These are phyloP conservation scores for Trifolium dubium DNA, from an alignment of 306 rosid species.

Conservation along the genomic window DNA sequence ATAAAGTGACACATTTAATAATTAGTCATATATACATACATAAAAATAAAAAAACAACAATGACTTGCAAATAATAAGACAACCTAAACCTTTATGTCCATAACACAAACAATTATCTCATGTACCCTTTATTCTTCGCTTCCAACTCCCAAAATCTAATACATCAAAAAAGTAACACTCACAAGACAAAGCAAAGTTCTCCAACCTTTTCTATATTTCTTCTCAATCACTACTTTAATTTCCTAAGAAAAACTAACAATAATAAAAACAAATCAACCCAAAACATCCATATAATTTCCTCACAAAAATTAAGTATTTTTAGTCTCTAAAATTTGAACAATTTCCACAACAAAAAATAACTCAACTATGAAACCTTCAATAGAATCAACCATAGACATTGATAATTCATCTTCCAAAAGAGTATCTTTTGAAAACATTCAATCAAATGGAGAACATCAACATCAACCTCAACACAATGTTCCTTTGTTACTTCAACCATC, in stretches of 20 bases:
- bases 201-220: constrained; percentile 16
- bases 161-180: constrained; percentile 41
- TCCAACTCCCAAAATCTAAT: constrained; percentile 23
- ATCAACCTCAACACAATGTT: constrained; percentile 11
- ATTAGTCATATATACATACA: too few species aligned
- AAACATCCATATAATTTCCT: neutral
- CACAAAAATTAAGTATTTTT: neutral
- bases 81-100: constrained; percentile 21
- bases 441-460: neutral
- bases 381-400: constrained; percentile 34
- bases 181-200: constrained; percentile 50
- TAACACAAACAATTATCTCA: constrained; percentile 5
- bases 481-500: constrained; percentile 74
- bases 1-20: too few species aligned
- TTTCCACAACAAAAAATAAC: neutral
- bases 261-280: constrained; percentile 1
- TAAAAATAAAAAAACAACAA: neutral
- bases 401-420: constrained; percentile 36
- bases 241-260: neutral
- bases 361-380: constrained; percentile 38
- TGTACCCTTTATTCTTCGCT: constrained; percentile 47
- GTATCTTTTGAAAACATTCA: constrained; percentile 21
- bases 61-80: constrained; percentile 10
- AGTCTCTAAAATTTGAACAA: neutral
- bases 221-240: neutral